These are phyloP conservation scores for Postia placenta DNA, from an alignment of 768 basidiomycete species.

Conservation along the genomic window DNA sequence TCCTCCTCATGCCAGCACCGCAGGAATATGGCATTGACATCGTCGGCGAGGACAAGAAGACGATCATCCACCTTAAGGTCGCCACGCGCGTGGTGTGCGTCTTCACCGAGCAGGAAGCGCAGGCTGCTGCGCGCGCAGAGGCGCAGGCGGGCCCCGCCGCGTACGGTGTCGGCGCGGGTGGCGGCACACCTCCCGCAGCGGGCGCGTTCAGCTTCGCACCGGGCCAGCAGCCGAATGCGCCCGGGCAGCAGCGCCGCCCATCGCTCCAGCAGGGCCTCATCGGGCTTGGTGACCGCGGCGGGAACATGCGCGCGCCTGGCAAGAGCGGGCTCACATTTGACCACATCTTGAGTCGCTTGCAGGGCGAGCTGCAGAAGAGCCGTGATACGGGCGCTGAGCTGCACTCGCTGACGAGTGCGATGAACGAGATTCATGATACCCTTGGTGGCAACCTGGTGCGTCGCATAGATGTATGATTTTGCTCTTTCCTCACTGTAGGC, in stretches of 20 bases:
- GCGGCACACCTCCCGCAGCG: slow-evolving; percentile 28
- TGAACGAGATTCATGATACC: slow-evolving; percentile 88
- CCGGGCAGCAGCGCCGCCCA: slow-evolving; percentile 43
- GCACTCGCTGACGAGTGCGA: slow-evolving; percentile 71
- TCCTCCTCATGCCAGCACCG: slow-evolving; percentile 4
- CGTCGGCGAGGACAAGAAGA: slow-evolving; percentile 95
- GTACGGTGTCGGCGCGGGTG: slow-evolving; percentile 24
- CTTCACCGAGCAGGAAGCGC: slow-evolving; percentile 79
- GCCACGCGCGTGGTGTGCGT: slow-evolving; percentile 90
- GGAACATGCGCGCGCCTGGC: slow-evolving; percentile 62
- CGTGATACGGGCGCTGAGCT: slow-evolving; percentile 90
- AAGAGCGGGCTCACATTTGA: too few relatives aligned
- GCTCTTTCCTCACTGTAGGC: too few relatives aligned
- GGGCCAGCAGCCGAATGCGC: slow-evolving; percentile 20
- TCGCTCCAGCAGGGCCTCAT: slow-evolving; percentile 53
- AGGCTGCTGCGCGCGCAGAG: slow-evolving; percentile 63
- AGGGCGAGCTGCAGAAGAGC: slow-evolving; percentile 90
- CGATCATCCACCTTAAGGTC: slow-evolving; percentile 97
- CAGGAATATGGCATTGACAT: slow-evolving; percentile 99
- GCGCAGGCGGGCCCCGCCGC: slow-evolving; percentile 45
- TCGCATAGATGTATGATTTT: too few relatives aligned
- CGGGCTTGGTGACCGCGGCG: slow-evolving; percentile 74
- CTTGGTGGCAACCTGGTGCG: slow-evolving; percentile 77
- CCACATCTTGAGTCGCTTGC: slow-evolving; percentile 82
- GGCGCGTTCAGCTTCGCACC: slow-evolving; percentile 37